Percentiles rank a stretch among this genome's conserved stretches.
phyloP scores from a whole-genome alignment of 148 eudicot species.

The Rhododendron henanense region DNA sequence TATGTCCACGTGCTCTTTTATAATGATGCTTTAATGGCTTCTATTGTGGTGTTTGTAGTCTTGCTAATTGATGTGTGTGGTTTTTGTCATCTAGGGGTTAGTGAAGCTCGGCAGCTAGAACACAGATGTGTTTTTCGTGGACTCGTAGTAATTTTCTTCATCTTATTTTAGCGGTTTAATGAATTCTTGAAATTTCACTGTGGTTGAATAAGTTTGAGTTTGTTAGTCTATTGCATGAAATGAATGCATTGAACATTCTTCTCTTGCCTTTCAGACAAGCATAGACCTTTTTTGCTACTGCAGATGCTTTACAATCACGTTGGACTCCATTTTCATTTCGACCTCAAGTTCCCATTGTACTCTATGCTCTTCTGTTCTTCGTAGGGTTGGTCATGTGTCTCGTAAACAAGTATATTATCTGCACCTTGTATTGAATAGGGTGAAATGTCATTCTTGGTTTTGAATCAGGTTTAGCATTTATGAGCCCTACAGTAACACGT shows the following conservation, averaged over 20 bases:
- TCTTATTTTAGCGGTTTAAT: constrained; percentile 22
- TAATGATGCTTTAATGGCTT: constrained; percentile 13
- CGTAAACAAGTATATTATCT: not conserved
- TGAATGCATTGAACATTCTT: not conserved
- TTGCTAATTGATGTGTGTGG: constrained; percentile 29
- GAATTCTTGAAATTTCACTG: constrained; percentile 4
- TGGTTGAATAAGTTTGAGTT: constrained; percentile 1
- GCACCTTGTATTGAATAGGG: not conserved
- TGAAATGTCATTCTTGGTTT: not conserved
- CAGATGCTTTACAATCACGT: not conserved
- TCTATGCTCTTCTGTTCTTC: not conserved
- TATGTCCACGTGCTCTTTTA: not conserved
- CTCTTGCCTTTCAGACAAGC: not conserved
- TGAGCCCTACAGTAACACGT: not conserved
- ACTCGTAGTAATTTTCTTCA: constrained; percentile 42
- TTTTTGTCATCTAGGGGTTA: constrained; percentile 45
- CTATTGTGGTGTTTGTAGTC: constrained; percentile 5
- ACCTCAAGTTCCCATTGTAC: not conserved
- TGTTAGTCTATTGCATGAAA: not conserved
- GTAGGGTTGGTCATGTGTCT: not conserved
- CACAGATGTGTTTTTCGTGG: constrained; percentile 40
- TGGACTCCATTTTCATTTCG: not conserved
- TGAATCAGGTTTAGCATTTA: not conserved
- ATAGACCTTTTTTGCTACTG: not conserved
- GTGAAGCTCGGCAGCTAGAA: constrained; percentile 53